A percentile compares a stretch with the other conserved stretches of the same genome.
Evolutionary conservation across 1,139 yeast genomes (phyloP).

Genomic region (Lodderomyces metapsilosis): DNA sequence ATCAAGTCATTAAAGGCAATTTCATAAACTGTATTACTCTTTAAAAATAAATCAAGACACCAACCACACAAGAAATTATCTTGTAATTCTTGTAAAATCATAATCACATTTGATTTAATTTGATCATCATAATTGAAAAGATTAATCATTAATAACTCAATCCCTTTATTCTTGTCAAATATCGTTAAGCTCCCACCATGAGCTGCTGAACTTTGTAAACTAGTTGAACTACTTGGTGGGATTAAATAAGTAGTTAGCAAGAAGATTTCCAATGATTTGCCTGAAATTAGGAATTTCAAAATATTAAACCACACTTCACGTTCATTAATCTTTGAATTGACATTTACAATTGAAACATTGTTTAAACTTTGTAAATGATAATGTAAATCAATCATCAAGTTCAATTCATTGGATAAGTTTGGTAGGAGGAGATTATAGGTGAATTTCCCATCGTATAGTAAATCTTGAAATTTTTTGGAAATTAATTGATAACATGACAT

Average conservation of each 20-base stretch:
- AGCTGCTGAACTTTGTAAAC: constrained; percentile 37
- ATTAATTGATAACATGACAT: constrained; percentile 45
- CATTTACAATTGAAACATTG: constrained; percentile 14
- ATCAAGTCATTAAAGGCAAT: constrained; percentile 40
- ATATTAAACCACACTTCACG: constrained; percentile 47
- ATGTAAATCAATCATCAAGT: constrained; percentile 45
- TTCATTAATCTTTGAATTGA: constrained; percentile 25
- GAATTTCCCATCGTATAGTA: constrained; percentile 35
- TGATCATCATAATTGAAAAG: constrained; percentile 38
- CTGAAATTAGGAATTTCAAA: constrained; percentile 43
- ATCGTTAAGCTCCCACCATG: constrained; percentile 46
- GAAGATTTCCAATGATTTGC: constrained; percentile 44
- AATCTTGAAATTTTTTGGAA: constrained; percentile 36
- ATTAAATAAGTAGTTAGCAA: constrained; percentile 42
- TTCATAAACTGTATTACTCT: constrained; percentile 41
- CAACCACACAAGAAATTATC: constrained; percentile 49
- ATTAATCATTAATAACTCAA: constrained; percentile 39
- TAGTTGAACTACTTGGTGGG: constrained; percentile 45
- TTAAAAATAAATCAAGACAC: constrained; percentile 41
- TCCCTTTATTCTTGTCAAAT: constrained; percentile 48
- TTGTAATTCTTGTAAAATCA: constrained; percentile 46
- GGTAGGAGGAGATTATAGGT: constrained; percentile 36
- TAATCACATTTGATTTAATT: constrained; percentile 39
- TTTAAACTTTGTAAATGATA: constrained; percentile 42
- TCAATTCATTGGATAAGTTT: constrained; percentile 41